A percentile compares a stretch with the other conserved stretches of the same genome.
Conservation (phyloP, 2,329 filamentous ascomycete species). For the Ceratocystis huliohia region DNA sequence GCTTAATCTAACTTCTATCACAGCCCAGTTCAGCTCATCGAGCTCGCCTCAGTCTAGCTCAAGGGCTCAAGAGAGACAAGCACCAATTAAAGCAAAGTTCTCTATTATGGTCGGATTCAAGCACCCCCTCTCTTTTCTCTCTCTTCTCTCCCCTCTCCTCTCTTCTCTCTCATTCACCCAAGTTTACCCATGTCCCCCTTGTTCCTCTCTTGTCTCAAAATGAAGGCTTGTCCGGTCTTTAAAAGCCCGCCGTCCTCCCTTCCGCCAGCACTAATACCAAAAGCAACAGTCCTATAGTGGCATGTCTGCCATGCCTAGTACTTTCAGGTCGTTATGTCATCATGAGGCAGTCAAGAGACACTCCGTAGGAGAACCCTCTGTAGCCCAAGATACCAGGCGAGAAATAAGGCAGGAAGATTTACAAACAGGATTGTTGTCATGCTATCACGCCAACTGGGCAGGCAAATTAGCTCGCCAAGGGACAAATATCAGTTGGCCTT, state of each 20-base stretch:
- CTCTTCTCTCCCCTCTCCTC: background rate
- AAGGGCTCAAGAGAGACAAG: background rate
- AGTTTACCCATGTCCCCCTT: background rate
- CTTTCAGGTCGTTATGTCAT: no score
- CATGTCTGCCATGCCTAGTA: no score
- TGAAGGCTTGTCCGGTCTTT: background rate
- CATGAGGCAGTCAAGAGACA: no score
- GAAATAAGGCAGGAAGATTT: no score
- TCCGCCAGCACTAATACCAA: background rate
- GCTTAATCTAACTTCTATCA: background rate
- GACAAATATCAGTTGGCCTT: no score
- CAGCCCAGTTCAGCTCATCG: background rate
- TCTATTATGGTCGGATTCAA: background rate
- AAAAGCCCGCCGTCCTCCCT: background rate
- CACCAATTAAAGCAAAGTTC: background rate
- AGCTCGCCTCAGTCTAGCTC: no score
- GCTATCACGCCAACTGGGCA: no score
- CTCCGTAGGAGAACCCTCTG: no score
- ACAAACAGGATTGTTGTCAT: no score
- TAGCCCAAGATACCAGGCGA: no score
- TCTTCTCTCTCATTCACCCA: background rate
- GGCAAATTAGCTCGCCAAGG: no score
- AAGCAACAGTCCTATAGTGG: no score
- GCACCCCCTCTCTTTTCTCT: background rate
- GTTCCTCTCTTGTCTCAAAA: background rate